Percentiles rank a stretch among this genome's conserved stretches.
Conservation (phyloP, 1,139 yeast species). For the Pichia cactophila region DNA sequence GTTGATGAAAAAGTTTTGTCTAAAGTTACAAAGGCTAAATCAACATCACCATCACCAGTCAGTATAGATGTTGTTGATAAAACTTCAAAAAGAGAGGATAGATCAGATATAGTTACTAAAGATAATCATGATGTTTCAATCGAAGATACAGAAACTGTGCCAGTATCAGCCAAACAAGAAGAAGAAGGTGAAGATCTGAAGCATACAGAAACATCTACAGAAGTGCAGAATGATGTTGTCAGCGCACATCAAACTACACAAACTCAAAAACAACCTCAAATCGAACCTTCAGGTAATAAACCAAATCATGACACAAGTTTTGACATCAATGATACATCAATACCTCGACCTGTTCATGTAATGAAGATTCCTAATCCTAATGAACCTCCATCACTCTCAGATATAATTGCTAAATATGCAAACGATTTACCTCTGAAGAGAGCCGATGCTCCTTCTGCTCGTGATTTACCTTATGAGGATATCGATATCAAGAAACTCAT, state of each 20-base stretch:
- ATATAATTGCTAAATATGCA: constrained; percentile 24
- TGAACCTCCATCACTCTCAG: constrained; percentile 24
- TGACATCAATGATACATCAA: background rate
- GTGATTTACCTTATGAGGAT: constrained; percentile 28
- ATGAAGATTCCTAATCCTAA: constrained; percentile 10
- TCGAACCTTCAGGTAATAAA: background rate
- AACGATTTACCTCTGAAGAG: constrained; percentile 18
- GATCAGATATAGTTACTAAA: background rate
- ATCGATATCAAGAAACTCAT: constrained; percentile 33
- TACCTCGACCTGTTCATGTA: background rate
- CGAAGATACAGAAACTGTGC: background rate
- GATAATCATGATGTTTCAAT: background rate
- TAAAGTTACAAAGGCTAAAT: background rate
- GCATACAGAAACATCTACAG: background rate
- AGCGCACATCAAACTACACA: background rate
- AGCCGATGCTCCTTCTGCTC: constrained; percentile 22
- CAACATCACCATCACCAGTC: background rate
- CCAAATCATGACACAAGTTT: background rate
- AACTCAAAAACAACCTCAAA: background rate
- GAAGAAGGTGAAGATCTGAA: background rate
- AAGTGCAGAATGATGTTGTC: background rate
- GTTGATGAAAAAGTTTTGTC: background rate
- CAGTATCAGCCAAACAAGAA: background rate
- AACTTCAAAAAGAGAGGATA: background rate
- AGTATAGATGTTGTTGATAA: background rate